Base-by-base conservation (phyloP, 1,284 basidiomycete species). In the Puccinia triticina region DNA sequence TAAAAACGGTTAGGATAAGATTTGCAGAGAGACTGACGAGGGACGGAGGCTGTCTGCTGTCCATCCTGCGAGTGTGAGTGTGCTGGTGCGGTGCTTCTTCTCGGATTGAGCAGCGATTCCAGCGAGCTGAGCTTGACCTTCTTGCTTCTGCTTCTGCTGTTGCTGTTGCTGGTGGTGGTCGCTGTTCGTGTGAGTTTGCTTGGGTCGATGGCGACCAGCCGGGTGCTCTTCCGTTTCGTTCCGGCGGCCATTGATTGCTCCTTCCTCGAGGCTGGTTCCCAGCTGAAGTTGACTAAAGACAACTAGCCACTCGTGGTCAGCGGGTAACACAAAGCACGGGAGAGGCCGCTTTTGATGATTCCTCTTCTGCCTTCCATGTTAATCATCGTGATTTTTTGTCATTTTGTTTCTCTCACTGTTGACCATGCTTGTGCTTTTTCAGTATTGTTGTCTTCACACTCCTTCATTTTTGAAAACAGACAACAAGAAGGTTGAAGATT, bases 171-270 rank as follows among this genome's bases (percentile, higher is more conserved):
- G 12, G 8, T 12, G 64, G 43, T 43, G 34, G 64, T 18, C n/a
- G n/a, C n/a, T n/a, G n/a, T n/a, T n/a, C n/a, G n/a, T 32, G 64
- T 66, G 10, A 66, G 64, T 43, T 66, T 18, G 12, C 64, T 66
- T 40, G 64, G 64, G 64, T 66, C 64, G 34, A 66, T 66, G 14
- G 64, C 16, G 34, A 66, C 37, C 37, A 66, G n/a, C 8, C 55
- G 55, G 14, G 55, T n/a, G n/a, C 1, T n/a, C 64, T 32, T 66
- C 43, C 64, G 64, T 32, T 66, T 66, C 1, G 64, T 66, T n/a
- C 64, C 34, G 0, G 34, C 5, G 1, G 61, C 10, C 32, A 37
- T 64, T n/a, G n/a, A n/a, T n/a, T n/a, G n/a, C n/a, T n/a, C n/a
- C n/a, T n/a, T n/a, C n/a, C n/a, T n/a, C n/a, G n/a, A n/a, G n/a